phyloP scores from a whole-genome alignment of 2,329 filamentous ascomycete genomes.

The Fusarium sacchari region DNA sequence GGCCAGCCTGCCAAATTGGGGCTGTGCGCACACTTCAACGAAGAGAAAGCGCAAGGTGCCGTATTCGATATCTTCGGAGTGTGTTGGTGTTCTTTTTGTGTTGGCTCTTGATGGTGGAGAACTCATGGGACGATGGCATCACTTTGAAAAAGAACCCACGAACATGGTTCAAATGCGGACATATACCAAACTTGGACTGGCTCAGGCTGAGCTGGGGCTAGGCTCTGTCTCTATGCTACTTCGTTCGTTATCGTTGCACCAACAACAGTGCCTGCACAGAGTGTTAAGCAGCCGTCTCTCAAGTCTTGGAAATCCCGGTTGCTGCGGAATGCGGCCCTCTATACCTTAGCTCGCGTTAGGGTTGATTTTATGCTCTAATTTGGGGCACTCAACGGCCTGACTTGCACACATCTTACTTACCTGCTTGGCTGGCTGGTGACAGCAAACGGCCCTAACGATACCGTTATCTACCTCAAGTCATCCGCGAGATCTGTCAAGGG shows the following conservation, averaged over 20 bases:
- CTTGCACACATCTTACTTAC: constrained; percentile 11
- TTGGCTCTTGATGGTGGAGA: constrained; percentile 35
- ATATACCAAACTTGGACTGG: background rate
- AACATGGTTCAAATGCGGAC: constrained; percentile 18
- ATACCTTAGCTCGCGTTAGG: constrained; percentile 30
- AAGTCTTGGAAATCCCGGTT: constrained; percentile 12
- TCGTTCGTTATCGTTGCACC: constrained; percentile 6
- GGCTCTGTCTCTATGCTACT: background rate
- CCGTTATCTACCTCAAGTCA: constrained; percentile 38
- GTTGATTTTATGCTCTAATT: constrained; percentile 20
- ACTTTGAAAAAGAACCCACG: constrained; percentile 12
- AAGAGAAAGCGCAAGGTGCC: background rate
- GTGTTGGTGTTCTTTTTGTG: constrained; percentile 35
- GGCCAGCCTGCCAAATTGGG: constrained; percentile 21
- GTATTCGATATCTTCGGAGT: constrained; percentile 20
- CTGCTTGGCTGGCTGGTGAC: constrained; percentile 7
- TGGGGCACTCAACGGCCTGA: constrained; percentile 12
- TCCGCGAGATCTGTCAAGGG: constrained; percentile 41
- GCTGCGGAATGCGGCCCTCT: constrained; percentile 34
- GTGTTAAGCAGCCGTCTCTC: background rate
- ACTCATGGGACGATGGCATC: constrained; percentile 33
- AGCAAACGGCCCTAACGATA: constrained; percentile 25
- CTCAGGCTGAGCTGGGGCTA: background rate
- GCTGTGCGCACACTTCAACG: constrained; percentile 23
- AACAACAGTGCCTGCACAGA: background rate